phyloP scores from a whole-genome alignment of 2,329 filamentous ascomycete species.

The Albifimbria verrucaria region DNA sequence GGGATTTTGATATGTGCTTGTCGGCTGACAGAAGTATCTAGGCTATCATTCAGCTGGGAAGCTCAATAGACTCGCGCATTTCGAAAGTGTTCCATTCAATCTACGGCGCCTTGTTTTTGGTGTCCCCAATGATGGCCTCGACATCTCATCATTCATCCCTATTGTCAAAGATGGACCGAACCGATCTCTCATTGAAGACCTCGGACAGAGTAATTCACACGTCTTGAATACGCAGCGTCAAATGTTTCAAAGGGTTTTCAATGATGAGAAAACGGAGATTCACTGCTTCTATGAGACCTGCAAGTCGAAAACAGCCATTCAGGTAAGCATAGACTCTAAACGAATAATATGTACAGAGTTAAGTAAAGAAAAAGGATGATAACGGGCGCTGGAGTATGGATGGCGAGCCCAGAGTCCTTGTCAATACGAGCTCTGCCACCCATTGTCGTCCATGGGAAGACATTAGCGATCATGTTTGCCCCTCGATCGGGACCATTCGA shows the following conservation, averaged over 20 bases:
- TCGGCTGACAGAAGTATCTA: not conserved
- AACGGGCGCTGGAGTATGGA: conserved; percentile 13
- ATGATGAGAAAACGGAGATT: conserved; percentile 7
- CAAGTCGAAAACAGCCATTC: conserved; percentile 16
- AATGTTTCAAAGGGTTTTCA: conserved; percentile 3
- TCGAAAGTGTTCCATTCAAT: not conserved
- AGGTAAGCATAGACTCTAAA: conserved; percentile 10
- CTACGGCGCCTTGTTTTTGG: conserved; percentile 5
- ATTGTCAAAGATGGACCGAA: conserved; percentile 4
- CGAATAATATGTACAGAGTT: not conserved
- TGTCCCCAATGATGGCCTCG: conserved; percentile 3
- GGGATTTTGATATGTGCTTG: not conserved
- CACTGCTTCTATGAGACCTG: conserved; percentile 19
- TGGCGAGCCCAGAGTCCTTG: conserved; percentile 12
- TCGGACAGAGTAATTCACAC: not conserved
- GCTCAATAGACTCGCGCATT: not conserved
- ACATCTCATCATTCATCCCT: not conserved
- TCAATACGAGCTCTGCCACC: conserved; percentile 16
- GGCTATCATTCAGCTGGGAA: not conserved
- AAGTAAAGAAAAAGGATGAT: not conserved
- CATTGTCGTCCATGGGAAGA: conserved; percentile 15
- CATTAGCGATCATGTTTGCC: conserved; percentile 13
- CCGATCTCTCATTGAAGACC: conserved; percentile 1
- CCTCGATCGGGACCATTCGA: conserved; percentile 15
- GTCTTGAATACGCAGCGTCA: not conserved